These are phyloP conservation scores for Leccinum variicolor DNA, from an alignment of 768 basidiomycete genomes.

Conservation along the genomic window DNA sequence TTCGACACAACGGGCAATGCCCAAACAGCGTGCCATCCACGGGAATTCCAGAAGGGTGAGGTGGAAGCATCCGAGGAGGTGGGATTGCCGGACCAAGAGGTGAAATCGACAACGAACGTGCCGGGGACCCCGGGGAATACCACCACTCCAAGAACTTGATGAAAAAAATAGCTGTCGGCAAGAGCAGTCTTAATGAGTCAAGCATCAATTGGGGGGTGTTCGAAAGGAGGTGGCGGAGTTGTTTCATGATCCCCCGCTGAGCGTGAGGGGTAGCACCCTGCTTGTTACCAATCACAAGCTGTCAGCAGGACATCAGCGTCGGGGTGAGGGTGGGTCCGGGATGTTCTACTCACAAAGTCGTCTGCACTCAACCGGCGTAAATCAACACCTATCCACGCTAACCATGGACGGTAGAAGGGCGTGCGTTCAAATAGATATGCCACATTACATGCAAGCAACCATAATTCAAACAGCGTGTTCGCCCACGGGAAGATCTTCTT, in stretches of 20 bases:
- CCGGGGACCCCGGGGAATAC: slow-evolving; percentile 93
- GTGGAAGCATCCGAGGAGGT: slow-evolving; percentile 71
- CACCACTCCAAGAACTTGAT: slow-evolving; percentile 99
- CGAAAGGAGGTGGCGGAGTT: slow-evolving; percentile 45
- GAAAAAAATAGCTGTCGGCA: slow-evolving; percentile 90
- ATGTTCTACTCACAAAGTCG: slow-evolving; percentile 59
- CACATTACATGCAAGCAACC: slow-evolving; percentile 80
- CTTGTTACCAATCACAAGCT: slow-evolving; percentile 15
- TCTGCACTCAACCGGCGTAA: slow-evolving; percentile 75
- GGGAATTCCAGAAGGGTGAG: slow-evolving; percentile 69
- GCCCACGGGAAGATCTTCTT: slow-evolving; percentile 79
- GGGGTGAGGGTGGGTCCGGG: neutral
- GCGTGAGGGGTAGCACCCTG: slow-evolving; percentile 21
- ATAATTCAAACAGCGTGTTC: slow-evolving; percentile 75
- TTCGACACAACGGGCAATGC: slow-evolving; percentile 78
- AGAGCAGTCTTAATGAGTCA: slow-evolving; percentile 73
- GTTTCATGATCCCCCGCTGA: slow-evolving; percentile 37
- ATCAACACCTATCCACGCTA: slow-evolving; percentile 80
- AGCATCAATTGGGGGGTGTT: slow-evolving; percentile 61
- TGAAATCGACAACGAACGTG: slow-evolving; percentile 63
- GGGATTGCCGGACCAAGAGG: slow-evolving; percentile 66
- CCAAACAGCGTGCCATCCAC: slow-evolving; percentile 69
- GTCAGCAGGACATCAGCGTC: slow-evolving; percentile 1
- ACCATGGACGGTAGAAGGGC: slow-evolving; percentile 88
- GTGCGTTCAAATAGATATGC: slow-evolving; percentile 88